Base-by-base conservation (phyloP, 208 protist genomes). In the Trypanosoma lewisi region DNA sequence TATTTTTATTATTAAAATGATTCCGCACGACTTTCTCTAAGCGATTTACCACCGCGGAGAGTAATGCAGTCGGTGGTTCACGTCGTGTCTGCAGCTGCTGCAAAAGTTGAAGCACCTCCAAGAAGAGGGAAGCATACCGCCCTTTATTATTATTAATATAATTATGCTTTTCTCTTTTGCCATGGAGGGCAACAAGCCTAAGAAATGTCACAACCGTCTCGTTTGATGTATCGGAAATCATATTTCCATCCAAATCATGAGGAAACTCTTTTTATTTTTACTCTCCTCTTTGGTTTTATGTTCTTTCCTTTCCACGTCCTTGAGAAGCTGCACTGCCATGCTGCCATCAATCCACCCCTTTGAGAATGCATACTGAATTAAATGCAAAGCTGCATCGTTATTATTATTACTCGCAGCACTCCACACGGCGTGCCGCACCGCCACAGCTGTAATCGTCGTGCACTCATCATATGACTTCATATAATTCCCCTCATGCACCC, bases 331-430 rank as follows among this genome's bases (percentile, higher is more conserved):
- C 17, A 62, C 1, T 9, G 54, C 59, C 61, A 64, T 68, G 25
- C 4, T 31, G 33, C 51, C 44, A 33, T 67, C 54, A 53, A 74
- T 67, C 68, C 68, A 74, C 31, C 62, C 55, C 4, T 27, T 23
- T 7, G 53, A 36, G 28, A 68, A 51, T n/a, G 60, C 68, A 9
- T 39, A 14, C 27, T 67, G 60, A 7, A 37, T 60, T 17, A 74
- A 53, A 17, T 57, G 53, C 31, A 67, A 1, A 2, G 68, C 60
- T 0, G 54, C 68, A 23, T 11, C 23, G 1, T 52, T 33, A n/a
- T 63, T 1, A 27, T 14, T 33, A n/a, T 63, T 1, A 27, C 21
- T 6, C 0, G 42, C 28, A 3, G 66, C 66, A 54, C 57, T 61
- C 21, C 45, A 57, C 37, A 67, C 68, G 9, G 53, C 55, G 58